Evolutionary conservation across 1,139 yeast species (phyloP).

Genomic region (Geotrichum candidum): DNA sequence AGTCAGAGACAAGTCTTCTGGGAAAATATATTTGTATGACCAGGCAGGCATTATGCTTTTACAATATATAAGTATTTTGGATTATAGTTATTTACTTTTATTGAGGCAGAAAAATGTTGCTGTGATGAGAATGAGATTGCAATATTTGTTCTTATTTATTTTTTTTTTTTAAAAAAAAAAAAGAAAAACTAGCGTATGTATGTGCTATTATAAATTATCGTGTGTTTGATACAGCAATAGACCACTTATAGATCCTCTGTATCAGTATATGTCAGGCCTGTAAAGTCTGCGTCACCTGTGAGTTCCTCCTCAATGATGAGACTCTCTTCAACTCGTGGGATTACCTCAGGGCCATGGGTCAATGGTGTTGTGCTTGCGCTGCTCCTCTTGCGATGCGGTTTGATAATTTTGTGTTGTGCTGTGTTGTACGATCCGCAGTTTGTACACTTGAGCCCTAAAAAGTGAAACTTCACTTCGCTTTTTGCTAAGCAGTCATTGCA

Average conservation of each 20-base stretch:
- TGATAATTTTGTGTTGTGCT: slow-evolving; percentile 56
- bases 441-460: slow-evolving; percentile 79
- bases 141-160: neutral
- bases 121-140: too few species aligned
- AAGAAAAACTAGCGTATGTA: neutral
- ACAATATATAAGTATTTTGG: neutral
- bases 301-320: neutral
- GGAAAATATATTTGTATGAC: neutral
- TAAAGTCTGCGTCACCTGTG: neutral
- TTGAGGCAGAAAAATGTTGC: too few species aligned
- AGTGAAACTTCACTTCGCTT: slow-evolving; percentile 70
- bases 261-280: neutral
- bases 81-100: too few species aligned
- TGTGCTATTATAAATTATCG: neutral
- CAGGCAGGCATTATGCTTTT: neutral
- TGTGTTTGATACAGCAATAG: neutral
- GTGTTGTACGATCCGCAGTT: slow-evolving; percentile 87
- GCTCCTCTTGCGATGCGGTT: slow-evolving; percentile 23
- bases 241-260: neutral
- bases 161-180: neutral
- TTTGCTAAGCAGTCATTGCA: slow-evolving; percentile 91
- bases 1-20: neutral
- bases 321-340: neutral
- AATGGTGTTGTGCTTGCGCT: neutral
- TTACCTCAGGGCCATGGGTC: neutral